A percentile compares a stretch with the other conserved stretches of the same genome.
phyloP scores from a whole-genome alignment of 805 yeast species.

The Cyberlindnera xishuangbannaensis region DNA sequence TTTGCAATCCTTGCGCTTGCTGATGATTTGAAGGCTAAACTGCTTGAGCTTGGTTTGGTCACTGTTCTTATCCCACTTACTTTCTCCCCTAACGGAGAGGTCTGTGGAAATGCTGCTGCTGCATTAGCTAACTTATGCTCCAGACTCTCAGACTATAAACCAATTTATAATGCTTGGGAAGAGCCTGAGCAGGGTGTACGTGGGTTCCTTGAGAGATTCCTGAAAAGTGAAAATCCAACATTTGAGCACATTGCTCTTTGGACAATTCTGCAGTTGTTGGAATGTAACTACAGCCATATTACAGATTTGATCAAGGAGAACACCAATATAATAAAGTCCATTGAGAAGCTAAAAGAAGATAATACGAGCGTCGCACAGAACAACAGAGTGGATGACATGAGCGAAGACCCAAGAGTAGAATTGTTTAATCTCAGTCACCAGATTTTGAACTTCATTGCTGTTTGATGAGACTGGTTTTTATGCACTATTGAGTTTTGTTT shows the following conservation, averaged over 20 bases:
- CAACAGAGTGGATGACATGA: conserved; percentile 33
- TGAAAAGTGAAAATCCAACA: conserved; percentile 81
- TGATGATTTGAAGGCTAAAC: conserved; percentile 83
- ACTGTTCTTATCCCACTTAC: conserved; percentile 91
- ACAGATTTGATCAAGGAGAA: conserved; percentile 48
- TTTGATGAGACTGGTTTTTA: conserved; percentile 1
- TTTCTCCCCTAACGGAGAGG: conserved; percentile 81
- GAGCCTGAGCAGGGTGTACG: conserved; percentile 79
- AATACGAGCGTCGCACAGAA: conserved; percentile 29
- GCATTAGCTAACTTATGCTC: conserved; percentile 95
- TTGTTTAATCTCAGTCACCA: conserved; percentile 63
- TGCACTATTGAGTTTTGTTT: too few relatives aligned
- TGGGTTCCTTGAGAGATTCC: conserved; percentile 75
- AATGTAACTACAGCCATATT: conserved; percentile 69
- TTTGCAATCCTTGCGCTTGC: conserved; percentile 95
- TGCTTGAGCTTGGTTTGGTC: conserved; percentile 77
- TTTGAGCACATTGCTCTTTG: conserved; percentile 97
- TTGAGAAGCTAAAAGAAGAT: conserved; percentile 39
- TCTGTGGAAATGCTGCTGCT: conserved; percentile 97
- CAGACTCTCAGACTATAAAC: conserved; percentile 76
- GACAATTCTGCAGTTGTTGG: conserved; percentile 91
- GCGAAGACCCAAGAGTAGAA: conserved; percentile 59
- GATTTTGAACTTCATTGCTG: conserved; percentile 42
- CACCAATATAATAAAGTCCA: conserved; percentile 46
- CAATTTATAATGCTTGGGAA: conserved; percentile 73